phyloP scores from a whole-genome alignment of 768 basidiomycete species.

The Mycena indigotica region DNA sequence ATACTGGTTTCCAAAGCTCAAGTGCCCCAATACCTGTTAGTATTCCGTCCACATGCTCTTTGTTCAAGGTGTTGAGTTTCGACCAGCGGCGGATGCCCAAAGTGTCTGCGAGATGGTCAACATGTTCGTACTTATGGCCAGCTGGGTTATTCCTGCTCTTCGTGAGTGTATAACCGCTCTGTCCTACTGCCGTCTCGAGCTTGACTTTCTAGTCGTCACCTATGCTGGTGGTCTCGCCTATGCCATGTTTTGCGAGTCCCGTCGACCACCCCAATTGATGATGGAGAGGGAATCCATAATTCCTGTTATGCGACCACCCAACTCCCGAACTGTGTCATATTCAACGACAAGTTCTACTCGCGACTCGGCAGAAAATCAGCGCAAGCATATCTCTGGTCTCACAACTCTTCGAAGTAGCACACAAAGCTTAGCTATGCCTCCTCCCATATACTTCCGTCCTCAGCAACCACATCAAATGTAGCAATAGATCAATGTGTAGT shows the following conservation, averaged over 20 bases:
- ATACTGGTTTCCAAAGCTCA: slow-evolving; percentile 43
- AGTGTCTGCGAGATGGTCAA: slow-evolving; percentile 52
- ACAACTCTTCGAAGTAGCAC: neutral
- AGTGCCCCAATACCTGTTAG: slow-evolving; percentile 48
- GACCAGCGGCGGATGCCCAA: slow-evolving; percentile 40
- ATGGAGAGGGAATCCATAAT: slow-evolving; percentile 20
- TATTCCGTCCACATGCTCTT: neutral
- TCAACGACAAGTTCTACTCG: neutral
- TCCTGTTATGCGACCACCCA: slow-evolving; percentile 16
- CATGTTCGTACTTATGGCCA: slow-evolving; percentile 49
- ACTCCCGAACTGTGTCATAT: slow-evolving; percentile 6
- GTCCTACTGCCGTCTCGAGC: slow-evolving; percentile 13
- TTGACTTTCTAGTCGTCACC: slow-evolving; percentile 36
- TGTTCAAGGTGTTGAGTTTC: neutral
- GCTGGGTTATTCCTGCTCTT: slow-evolving; percentile 56
- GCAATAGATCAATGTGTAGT: slow-evolving; percentile 2
- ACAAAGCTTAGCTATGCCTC: slow-evolving; percentile 12
- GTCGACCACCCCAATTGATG: slow-evolving; percentile 17
- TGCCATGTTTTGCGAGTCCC: slow-evolving; percentile 38
- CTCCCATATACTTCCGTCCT: slow-evolving; percentile 14
- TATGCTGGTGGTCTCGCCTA: slow-evolving; percentile 46
- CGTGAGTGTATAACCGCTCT: slow-evolving; percentile 37
- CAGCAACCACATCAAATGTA: slow-evolving; percentile 9
- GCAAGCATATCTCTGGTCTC: slow-evolving; percentile 18
- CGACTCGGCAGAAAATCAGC: slow-evolving; percentile 8